phyloP scores from a whole-genome alignment of 805 yeast genomes.

The Starmerella vitae region DNA sequence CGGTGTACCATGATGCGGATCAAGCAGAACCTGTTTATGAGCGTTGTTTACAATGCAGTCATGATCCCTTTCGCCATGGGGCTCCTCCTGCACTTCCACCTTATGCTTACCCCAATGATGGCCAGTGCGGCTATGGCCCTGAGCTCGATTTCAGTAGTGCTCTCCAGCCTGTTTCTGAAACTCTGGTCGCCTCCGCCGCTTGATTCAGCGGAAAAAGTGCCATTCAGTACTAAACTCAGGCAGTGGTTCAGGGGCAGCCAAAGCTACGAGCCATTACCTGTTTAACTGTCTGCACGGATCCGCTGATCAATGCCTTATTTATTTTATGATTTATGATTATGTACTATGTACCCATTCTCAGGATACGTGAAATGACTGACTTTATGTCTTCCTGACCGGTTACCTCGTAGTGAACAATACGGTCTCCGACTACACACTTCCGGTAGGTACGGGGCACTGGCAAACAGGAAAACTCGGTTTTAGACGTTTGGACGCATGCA shows the following conservation, averaged over 20 bases:
- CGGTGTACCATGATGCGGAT: slow-evolving; percentile 58
- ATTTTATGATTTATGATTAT: too few relatives aligned
- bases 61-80: slow-evolving; percentile 98
- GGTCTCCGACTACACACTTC: slow-evolving; percentile 10
- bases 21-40: slow-evolving; percentile 73
- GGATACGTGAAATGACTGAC: too few relatives aligned
- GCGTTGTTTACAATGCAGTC: slow-evolving; percentile 64
- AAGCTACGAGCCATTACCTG: too few relatives aligned
- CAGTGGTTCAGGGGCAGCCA: too few relatives aligned
- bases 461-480: slow-evolving; percentile 3
- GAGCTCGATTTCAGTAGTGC: slow-evolving; percentile 78
- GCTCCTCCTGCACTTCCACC: slow-evolving; percentile 58
- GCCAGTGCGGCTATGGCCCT: slow-evolving; percentile 93
- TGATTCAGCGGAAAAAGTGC: too few relatives aligned
- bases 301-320: too few relatives aligned
- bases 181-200: slow-evolving; percentile 31
- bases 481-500: slow-evolving; percentile 10
- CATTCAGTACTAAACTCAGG: too few relatives aligned
- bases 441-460: slow-evolving; percentile 11
- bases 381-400: too few relatives aligned
- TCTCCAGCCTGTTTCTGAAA: slow-evolving; percentile 62
- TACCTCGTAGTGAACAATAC: slow-evolving; percentile 11
- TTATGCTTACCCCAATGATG: slow-evolving; percentile 65
- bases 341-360: too few relatives aligned
- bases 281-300: too few relatives aligned